A percentile compares a stretch with the other conserved stretches of the same genome.
These are phyloP conservation scores for Aspergillus ustus DNA, from an alignment of 2,329 filamentous ascomycete genomes.

Conservation along the genomic window DNA sequence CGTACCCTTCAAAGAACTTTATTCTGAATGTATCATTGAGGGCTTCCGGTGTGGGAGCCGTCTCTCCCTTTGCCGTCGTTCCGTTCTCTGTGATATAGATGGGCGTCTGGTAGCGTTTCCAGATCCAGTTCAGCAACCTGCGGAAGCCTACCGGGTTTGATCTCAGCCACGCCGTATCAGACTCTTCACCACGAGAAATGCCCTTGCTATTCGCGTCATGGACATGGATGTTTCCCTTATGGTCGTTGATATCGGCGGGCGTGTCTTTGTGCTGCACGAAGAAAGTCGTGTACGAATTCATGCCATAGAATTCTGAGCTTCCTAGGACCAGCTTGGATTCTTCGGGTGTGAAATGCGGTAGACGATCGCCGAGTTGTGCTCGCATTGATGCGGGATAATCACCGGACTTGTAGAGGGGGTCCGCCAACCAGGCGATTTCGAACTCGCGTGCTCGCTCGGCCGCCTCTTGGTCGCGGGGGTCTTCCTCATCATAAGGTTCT, in stretches of 20 bases:
- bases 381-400: conserved; percentile 79
- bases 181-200: conserved; percentile 74
- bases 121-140: conserved; percentile 72
- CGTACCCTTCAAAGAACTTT: conserved; percentile 74
- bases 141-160: conserved; percentile 74
- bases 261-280: conserved; percentile 73
- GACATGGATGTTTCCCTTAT: conserved; percentile 72
- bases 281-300: conserved; percentile 86
- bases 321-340: conserved; percentile 72
- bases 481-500: conserved; percentile 76
- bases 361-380: conserved; percentile 74
- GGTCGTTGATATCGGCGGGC: conserved; percentile 61
- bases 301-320: conserved; percentile 85
- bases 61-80: conserved; percentile 77
- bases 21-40: conserved; percentile 77
- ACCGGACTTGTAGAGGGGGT: conserved; percentile 75
- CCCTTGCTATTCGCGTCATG: conserved; percentile 70
- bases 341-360: conserved; percentile 72
- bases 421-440: conserved; percentile 79
- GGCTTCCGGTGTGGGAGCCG: conserved; percentile 68
- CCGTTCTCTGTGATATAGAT: conserved; percentile 87
- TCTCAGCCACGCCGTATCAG: conserved; percentile 76
- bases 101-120: conserved; percentile 71
- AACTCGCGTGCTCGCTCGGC: conserved; percentile 79
- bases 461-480: conserved; percentile 72